Conservation (phyloP, 2,329 filamentous ascomycete genomes). For the Mycosphaerella arachidis region DNA sequence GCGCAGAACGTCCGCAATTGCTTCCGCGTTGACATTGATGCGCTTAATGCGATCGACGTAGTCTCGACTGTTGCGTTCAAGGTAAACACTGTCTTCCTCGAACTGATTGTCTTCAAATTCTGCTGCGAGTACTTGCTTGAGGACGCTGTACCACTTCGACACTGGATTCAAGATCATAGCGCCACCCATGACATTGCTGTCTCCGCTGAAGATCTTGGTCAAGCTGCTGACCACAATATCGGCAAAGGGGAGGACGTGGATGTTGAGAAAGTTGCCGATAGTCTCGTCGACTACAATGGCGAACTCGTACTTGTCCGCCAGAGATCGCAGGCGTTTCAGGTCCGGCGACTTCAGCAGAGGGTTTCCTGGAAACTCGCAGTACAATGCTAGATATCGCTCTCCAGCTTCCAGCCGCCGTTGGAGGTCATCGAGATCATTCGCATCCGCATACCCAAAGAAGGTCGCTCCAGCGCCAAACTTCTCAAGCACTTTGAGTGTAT, state of each 20-base stretch:
- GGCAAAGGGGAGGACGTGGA: slow-evolving; percentile 83
- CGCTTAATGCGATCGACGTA: slow-evolving; percentile 77
- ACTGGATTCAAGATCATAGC: slow-evolving; percentile 61
- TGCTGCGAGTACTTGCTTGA: slow-evolving; percentile 62
- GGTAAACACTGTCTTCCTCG: slow-evolving; percentile 88
- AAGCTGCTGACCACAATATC: slow-evolving; percentile 92
- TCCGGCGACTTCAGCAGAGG: slow-evolving; percentile 83
- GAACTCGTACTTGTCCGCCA: slow-evolving; percentile 83
- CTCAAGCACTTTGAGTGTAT: slow-evolving; percentile 89
- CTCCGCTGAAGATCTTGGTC: slow-evolving; percentile 95
- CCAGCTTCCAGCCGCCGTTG: slow-evolving; percentile 66
- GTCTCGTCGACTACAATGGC: slow-evolving; percentile 92
- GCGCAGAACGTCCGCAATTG: slow-evolving; percentile 68
- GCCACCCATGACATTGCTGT: slow-evolving; percentile 97
- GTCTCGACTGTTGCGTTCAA: slow-evolving; percentile 94
- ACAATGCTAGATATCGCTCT: slow-evolving; percentile 75
- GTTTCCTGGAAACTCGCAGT: slow-evolving; percentile 94
- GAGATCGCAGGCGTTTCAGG: slow-evolving; percentile 68
- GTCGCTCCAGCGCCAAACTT: slow-evolving; percentile 88
- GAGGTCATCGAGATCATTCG: slow-evolving; percentile 76
- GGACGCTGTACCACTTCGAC: slow-evolving; percentile 60
- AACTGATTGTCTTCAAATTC: slow-evolving; percentile 88
- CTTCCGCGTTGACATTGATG: slow-evolving; percentile 80
- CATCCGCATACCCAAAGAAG: slow-evolving; percentile 80
- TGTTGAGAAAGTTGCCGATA: slow-evolving; percentile 92